Conservation (phyloP, 2,329 filamentous ascomycete species). For the Alternaria arbusti region DNA sequence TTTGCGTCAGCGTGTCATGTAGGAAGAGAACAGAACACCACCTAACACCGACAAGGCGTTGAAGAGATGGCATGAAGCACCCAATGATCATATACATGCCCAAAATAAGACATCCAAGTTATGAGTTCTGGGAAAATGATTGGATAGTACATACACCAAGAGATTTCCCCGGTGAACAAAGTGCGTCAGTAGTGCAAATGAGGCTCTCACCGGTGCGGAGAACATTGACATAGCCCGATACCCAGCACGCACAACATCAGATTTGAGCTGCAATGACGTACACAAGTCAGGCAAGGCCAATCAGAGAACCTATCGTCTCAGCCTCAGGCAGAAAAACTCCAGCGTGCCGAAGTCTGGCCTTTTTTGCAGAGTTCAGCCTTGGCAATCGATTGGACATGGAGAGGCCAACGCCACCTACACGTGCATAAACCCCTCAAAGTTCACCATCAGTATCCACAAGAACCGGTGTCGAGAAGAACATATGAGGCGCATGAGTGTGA, state of each 20-base stretch:
- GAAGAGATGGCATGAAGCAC: neutral
- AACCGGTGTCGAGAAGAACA: no score
- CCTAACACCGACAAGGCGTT: neutral
- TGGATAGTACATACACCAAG: neutral
- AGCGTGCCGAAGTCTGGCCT: neutral
- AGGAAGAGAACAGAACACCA: neutral
- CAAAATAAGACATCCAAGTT: neutral
- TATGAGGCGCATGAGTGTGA: no score
- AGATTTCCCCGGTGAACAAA: rapidly evolving
- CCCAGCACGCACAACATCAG: neutral
- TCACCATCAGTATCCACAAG: no score
- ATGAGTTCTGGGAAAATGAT: neutral
- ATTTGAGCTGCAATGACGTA: neutral
- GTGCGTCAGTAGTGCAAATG: neutral
- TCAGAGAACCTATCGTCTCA: neutral
- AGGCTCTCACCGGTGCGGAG: neutral
- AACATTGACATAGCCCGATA: neutral
- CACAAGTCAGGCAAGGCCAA: neutral
- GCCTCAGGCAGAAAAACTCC: neutral
- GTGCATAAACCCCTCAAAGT: neutral
- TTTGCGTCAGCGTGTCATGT: neutral
- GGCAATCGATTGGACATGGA: neutral
- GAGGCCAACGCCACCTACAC: neutral
- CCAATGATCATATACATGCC: neutral
- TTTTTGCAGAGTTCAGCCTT: neutral